These are phyloP conservation scores for Trichophyton schoenleinii DNA, from an alignment of 2,329 filamentous ascomycete species.

Conservation along the genomic window DNA sequence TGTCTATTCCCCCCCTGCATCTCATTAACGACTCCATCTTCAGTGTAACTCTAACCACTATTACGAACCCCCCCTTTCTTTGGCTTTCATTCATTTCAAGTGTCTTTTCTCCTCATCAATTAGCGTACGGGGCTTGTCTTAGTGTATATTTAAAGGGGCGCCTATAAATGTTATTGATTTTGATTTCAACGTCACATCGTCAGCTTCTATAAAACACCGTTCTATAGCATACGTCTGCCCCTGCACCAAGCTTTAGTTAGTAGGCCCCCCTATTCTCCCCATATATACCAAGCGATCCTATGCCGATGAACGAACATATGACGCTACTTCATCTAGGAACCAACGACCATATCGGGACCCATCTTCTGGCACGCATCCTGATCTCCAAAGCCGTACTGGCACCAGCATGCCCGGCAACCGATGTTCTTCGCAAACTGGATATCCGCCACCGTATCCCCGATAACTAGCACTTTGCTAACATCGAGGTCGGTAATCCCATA, in stretches of 20 bases:
- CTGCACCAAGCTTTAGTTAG: background rate
- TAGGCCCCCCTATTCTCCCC: background rate
- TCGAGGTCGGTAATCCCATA: background rate
- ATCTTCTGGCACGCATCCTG: constrained; percentile 4
- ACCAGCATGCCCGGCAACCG: constrained; percentile 7
- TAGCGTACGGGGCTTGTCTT: background rate
- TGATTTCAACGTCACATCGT: background rate
- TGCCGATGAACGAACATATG: background rate
- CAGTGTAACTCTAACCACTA: background rate
- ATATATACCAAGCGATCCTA: background rate
- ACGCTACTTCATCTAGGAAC: constrained; percentile 7
- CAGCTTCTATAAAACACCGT: background rate
- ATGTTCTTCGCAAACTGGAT: constrained; percentile 10
- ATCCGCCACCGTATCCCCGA: constrained; percentile 10
- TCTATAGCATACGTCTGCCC: background rate
- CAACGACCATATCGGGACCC: constrained; percentile 7
- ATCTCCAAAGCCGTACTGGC: constrained; percentile 10
- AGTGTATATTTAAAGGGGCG: background rate
- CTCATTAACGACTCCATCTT: background rate
- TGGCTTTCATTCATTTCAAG: background rate
- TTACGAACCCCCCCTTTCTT: background rate
- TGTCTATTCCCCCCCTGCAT: background rate
- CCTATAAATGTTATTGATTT: background rate
- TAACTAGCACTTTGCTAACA: constrained; percentile 4
- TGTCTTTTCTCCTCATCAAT: background rate